Evolutionary conservation across 2,329 filamentous ascomycete species (phyloP).

Genomic region (Paraphaeosphaeria sporulosa): DNA sequence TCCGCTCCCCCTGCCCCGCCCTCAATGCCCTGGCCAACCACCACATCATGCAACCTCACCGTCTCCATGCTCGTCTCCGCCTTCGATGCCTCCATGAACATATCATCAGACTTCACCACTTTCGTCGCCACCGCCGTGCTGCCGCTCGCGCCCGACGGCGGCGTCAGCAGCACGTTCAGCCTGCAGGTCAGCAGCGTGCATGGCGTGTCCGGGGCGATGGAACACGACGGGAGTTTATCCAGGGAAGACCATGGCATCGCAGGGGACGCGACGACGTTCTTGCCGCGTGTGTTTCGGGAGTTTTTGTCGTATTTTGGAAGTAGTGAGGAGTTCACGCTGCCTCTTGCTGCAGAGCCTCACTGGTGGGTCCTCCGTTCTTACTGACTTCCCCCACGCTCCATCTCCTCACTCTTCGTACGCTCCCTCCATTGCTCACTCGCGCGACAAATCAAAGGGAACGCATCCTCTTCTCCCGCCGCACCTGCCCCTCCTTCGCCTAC

Average conservation of each 20-base stretch:
- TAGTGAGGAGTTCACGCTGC: background rate
- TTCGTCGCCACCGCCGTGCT: background rate
- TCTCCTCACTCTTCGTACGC: too few species aligned
- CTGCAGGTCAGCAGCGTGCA: background rate
- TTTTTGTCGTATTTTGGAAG: background rate
- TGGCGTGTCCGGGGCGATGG: background rate
- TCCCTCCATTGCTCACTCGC: background rate
- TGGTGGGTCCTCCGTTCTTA: background rate
- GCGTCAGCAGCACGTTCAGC: background rate
- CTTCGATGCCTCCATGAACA: background rate
- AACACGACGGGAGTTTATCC: background rate
- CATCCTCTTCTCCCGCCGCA: background rate
- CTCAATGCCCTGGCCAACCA: background rate
- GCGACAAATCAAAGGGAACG: background rate
- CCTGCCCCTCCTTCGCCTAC: background rate
- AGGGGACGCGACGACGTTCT: too few species aligned
- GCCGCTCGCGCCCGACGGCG: background rate
- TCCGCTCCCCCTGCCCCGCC: slow-evolving; percentile 2
- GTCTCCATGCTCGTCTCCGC: background rate
- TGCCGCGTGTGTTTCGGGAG: background rate
- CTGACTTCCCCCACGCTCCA: background rate
- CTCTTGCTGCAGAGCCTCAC: background rate
- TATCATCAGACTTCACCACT: slow-evolving; percentile 2
- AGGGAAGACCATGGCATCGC: background rate
- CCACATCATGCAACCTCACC: slow-evolving; percentile 5